Conservation (phyloP, 2,329 filamentous ascomycete genomes). For the Aspergillus hiratsukae region DNA sequence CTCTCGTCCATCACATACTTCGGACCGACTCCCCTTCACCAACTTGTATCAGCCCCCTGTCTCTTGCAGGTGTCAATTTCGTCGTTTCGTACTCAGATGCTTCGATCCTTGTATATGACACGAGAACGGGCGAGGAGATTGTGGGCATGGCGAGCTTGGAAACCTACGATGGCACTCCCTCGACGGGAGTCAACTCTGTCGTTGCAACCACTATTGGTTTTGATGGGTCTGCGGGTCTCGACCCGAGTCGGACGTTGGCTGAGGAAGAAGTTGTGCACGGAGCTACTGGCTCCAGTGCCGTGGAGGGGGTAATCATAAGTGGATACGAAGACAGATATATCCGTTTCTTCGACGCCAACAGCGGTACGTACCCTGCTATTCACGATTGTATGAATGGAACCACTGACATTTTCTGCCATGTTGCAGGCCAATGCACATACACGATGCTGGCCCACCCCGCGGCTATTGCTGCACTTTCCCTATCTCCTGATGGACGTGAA, state of each 20-base stretch:
- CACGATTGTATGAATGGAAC: neutral
- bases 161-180: slow-evolving; percentile 83
- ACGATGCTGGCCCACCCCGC: slow-evolving; percentile 96
- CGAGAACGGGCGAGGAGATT: slow-evolving; percentile 83
- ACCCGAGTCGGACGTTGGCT: slow-evolving; percentile 58
- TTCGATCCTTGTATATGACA: slow-evolving; percentile 87
- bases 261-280: slow-evolving; percentile 74
- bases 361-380: slow-evolving; percentile 63
- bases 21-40: slow-evolving; percentile 68
- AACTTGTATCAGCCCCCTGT: slow-evolving; percentile 89
- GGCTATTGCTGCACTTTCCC: slow-evolving; percentile 82
- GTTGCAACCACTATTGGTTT: slow-evolving; percentile 81
- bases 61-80: slow-evolving; percentile 76
- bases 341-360: slow-evolving; percentile 97
- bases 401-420: slow-evolving; percentile 14
- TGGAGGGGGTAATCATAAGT: slow-evolving; percentile 91
- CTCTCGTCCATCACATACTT: slow-evolving; percentile 79
- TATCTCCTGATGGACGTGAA: slow-evolving; percentile 90
- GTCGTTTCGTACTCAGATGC: slow-evolving; percentile 91
- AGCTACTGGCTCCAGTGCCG: slow-evolving; percentile 75
- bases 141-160: slow-evolving; percentile 90
- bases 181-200: slow-evolving; percentile 81
- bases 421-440: slow-evolving; percentile 92
- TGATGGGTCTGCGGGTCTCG: slow-evolving; percentile 58
- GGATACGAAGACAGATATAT: slow-evolving; percentile 96